Conservation (phyloP, 2,329 filamentous ascomycete genomes). For the Trematosphaeria pertusa region DNA sequence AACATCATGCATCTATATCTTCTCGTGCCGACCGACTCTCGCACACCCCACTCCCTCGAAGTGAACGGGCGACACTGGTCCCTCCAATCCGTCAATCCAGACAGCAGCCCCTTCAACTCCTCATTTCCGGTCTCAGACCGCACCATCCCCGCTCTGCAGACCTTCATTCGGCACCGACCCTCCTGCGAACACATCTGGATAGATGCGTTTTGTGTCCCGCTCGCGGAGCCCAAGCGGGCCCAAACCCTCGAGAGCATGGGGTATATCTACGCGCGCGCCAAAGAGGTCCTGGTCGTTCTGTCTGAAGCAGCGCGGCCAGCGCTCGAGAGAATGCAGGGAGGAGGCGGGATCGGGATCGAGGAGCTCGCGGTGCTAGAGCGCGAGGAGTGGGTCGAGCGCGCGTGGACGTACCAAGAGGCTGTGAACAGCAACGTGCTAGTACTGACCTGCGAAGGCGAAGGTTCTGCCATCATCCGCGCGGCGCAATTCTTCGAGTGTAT, state of each 20-base stretch:
- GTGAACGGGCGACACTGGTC: too few species aligned
- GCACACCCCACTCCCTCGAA: too few species aligned
- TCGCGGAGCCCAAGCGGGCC: neutral
- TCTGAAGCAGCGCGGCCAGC: neutral
- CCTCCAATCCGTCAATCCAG: too few species aligned
- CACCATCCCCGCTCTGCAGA: neutral
- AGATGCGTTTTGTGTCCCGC: constrained; percentile 6
- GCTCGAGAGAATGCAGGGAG: neutral
- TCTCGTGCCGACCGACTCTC: too few species aligned
- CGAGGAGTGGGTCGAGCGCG: neutral
- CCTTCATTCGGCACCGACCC: constrained; percentile 1
- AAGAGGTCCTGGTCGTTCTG: constrained; percentile 6
- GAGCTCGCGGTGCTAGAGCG: neutral
- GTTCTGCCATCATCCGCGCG: neutral
- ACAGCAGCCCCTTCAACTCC: neutral
- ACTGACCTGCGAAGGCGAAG: neutral
- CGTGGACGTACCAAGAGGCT: neutral
- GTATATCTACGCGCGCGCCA: constrained; percentile 6
- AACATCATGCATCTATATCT: too few species aligned
- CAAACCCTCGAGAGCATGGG: constrained; percentile 8
- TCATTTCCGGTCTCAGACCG: constrained; percentile 3
- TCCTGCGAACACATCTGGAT: constrained; percentile 5
- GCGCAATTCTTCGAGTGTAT: neutral
- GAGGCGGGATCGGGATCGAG: neutral
- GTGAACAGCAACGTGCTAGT: neutral